Conservation (phyloP, 352 stramenopile genomes). For the Globisporangium cylindrosporum region DNA sequence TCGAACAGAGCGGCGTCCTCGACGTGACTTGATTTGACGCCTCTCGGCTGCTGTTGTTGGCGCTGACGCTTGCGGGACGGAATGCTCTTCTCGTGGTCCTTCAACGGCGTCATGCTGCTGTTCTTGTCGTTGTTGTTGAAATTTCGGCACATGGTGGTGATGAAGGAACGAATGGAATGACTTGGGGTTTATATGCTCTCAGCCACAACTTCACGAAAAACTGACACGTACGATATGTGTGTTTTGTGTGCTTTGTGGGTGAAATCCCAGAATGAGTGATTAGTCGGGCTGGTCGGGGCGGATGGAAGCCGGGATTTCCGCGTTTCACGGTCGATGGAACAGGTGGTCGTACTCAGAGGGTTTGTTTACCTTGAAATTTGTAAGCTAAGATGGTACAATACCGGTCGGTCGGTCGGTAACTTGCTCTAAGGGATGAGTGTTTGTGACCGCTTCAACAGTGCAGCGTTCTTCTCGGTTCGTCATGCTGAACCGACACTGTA, state of each 20-base stretch:
- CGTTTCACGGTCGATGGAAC: background rate
- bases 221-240: too few species aligned
- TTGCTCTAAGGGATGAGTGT: background rate
- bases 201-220: background rate
- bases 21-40: background rate
- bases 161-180: background rate
- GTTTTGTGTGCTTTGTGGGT: background rate
- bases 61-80: background rate
- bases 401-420: background rate
- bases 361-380: background rate
- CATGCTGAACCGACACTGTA: background rate
- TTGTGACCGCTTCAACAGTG: too few species aligned
- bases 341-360: background rate
- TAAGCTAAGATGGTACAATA: background rate
- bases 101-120: background rate
- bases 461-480: background rate
- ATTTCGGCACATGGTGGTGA: background rate
- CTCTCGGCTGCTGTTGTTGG: background rate
- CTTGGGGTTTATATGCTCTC: background rate
- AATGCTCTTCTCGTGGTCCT: conserved; percentile 8
- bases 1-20: background rate
- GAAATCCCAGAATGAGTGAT: background rate
- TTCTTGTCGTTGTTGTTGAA: background rate
- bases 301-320: background rate
- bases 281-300: background rate